Conservation (phyloP, 2,329 filamentous ascomycete genomes). For the Ilyonectria mors-panacis region DNA sequence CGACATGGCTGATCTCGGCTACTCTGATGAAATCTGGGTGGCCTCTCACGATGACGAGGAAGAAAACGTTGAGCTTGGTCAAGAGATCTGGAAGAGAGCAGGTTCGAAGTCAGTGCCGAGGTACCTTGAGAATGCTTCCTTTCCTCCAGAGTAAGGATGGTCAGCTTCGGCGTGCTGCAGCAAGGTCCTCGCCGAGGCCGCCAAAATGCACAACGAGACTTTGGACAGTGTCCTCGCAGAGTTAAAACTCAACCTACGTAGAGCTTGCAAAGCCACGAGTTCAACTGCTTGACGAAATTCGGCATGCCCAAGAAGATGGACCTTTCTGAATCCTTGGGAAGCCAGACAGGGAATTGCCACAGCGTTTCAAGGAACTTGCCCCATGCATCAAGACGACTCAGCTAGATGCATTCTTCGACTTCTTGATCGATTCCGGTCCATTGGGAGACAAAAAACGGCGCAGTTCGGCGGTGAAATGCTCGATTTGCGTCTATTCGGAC, state of each 20-base stretch:
- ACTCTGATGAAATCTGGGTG: slow-evolving; percentile 93
- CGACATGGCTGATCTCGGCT: slow-evolving; percentile 88
- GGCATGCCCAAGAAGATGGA: slow-evolving; percentile 95
- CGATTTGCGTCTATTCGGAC: slow-evolving; percentile 86
- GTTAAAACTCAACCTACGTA: slow-evolving; percentile 79
- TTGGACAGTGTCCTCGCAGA: slow-evolving; percentile 74
- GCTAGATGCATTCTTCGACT: slow-evolving; percentile 84
- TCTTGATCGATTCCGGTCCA: slow-evolving; percentile 88
- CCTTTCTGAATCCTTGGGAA: slow-evolving; percentile 91
- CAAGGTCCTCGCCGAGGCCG: slow-evolving; percentile 85
- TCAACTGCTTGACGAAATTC: slow-evolving; percentile 89
- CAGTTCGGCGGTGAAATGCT: slow-evolving; percentile 92
- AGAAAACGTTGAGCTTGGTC: slow-evolving; percentile 87
- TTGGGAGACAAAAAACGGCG: slow-evolving; percentile 85
- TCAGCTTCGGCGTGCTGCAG: slow-evolving; percentile 87
- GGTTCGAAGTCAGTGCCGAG: slow-evolving; percentile 77
- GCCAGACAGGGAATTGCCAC: slow-evolving; percentile 89
- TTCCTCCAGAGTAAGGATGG: slow-evolving; percentile 86
- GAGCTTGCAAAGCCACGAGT: slow-evolving; percentile 86
- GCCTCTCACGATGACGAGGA: slow-evolving; percentile 91
- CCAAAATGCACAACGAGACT: slow-evolving; percentile 71
- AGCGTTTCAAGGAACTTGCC: slow-evolving; percentile 87
- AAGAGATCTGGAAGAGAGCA: slow-evolving; percentile 95
- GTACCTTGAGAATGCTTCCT: slow-evolving; percentile 78
- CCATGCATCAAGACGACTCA: slow-evolving; percentile 76